Evolutionary conservation across 768 basidiomycete species (phyloP), one percentile per base, ranked within the genome.

Genomic region (Lentinula aciculospora): DNA sequence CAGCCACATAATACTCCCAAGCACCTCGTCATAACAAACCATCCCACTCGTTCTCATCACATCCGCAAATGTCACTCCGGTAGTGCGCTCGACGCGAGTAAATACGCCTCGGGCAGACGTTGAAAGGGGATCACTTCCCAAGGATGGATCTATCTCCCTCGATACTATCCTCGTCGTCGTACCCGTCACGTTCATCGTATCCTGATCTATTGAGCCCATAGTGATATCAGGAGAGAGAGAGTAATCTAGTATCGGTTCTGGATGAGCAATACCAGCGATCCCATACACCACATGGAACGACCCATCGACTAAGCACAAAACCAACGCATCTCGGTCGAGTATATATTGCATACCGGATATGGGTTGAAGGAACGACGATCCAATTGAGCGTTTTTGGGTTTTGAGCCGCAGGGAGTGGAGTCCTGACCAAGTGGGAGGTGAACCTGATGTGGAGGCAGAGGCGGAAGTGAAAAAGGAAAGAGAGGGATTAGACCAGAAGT

Each of bases 261-360:
- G 21, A 42, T 21, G 19, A 21, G 19, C 71, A 5, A 59, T 61
- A 9, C 54, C 40, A 23, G 80, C 79, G 28, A 90, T 21, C 53
- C 74, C 68, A 62, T 81, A 76, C 56, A 91, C 67, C 50, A 78
- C 78, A 64, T 88, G 83, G 63, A 89, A 77, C 9, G 87, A 84
- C 0, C 90, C 91, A 62, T 93, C 90, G 36, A 79, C 76, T 17
- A 92, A 74, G 4, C 82, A 74, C 36, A 90, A 60, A 19, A 89
- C 57, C 31, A 89, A 72, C 0, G 71, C 60, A 64, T 92, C 89
- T 31, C 70, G 69, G 17, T 69, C 66, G 3, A 61, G 67, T 17
- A 79, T 62, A 67, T 89, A 88, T 17, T 74, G 66, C 31, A 89
- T 66, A 0, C 90, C 89, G 12, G 86, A 80, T 19, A 82, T 72